Evolutionary conservation across 2,329 filamentous ascomycete genomes (phyloP), one percentile per base, ranked within the genome.

Genomic region (Fusarium tupiense): DNA sequence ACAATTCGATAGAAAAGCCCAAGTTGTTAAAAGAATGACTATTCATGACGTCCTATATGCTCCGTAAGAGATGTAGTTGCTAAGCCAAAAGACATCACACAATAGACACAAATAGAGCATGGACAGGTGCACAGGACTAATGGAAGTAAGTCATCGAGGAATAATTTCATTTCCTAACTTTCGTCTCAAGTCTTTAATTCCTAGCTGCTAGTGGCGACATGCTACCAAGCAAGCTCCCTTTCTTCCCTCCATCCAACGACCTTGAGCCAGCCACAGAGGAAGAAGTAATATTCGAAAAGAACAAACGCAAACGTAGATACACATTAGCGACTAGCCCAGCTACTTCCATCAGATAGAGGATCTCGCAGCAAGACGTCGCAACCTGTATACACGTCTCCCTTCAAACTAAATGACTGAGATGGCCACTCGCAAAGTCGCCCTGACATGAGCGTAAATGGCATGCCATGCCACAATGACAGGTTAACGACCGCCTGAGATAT

Each of bases 251-350:
- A 71, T 76, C 76, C 76, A 76, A 75, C 72, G 63, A 75, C 74
- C 64, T 70, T 59, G 57, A 73, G 61, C 72, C 61, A 72, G 75
- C 61, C 72, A 67, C 56, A 69, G 71, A 69, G 62, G 70, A 67
- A 65, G 56, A 64, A 76, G 66, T 59, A 57, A 75, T 72, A 78
- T 74, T 72, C 67, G 71, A 75, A 74, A 78, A 70, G 60, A 63
- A 74, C 47, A 73, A 62, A 66, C 65, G 54, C 61, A 67, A 77
- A 70, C 66, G 53, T 75, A 78, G 73, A 77, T 79, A 77, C 70
- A 79, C 77, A 76, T 79, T 77, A 73, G 74, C 77, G 74, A 77
- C 74, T 77, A 75, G 72, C 75, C 71, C 76, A 72, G 70, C 65
- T 69, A 68, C 57, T 29, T 38, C 50, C 33, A 53, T 53, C 38